Conservation (phyloP, 2,329 filamentous ascomycete species). For the Paramyrothecium sp. region DNA sequence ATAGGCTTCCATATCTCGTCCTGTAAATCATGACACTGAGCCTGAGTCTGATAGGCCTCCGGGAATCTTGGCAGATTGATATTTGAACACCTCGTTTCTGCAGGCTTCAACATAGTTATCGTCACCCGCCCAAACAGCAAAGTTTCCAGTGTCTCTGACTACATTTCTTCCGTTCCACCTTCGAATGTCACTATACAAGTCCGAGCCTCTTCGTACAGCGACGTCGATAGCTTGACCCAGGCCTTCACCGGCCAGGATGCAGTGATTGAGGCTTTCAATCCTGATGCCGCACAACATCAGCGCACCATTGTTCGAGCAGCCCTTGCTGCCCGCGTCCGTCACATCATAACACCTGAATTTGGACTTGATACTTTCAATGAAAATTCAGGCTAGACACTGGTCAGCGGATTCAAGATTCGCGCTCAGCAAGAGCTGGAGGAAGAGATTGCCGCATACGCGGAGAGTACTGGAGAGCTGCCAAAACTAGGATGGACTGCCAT, state of each 20-base stretch:
- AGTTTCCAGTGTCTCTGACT: no score
- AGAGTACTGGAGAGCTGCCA: no score
- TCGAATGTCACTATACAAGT: no score
- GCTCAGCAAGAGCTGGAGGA: constrained; percentile 16
- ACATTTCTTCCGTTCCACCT: no score
- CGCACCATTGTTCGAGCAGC: constrained; percentile 13
- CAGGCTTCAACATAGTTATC: no score
- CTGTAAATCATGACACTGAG: no score
- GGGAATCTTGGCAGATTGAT: no score
- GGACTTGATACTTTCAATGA: constrained; percentile 16
- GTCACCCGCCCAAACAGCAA: no score
- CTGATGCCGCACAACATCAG: constrained; percentile 14
- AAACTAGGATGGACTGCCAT: constrained; percentile 19
- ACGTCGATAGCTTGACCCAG: neutral
- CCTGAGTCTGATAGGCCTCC: no score
- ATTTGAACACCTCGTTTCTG: no score
- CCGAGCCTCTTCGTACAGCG: no score
- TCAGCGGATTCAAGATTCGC: constrained; percentile 12
- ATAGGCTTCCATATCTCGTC: no score
- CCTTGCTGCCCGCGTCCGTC: constrained; percentile 10
- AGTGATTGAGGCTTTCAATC: constrained; percentile 20
- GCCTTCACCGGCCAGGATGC: constrained; percentile 10
- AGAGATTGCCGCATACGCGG: neutral
- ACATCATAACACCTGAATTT: constrained; percentile 19
- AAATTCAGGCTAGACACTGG: constrained; percentile 6